Evolutionary conservation across 2,329 filamentous ascomycete species (phyloP).

Genomic region (Pseudocercospora macadamiae): DNA sequence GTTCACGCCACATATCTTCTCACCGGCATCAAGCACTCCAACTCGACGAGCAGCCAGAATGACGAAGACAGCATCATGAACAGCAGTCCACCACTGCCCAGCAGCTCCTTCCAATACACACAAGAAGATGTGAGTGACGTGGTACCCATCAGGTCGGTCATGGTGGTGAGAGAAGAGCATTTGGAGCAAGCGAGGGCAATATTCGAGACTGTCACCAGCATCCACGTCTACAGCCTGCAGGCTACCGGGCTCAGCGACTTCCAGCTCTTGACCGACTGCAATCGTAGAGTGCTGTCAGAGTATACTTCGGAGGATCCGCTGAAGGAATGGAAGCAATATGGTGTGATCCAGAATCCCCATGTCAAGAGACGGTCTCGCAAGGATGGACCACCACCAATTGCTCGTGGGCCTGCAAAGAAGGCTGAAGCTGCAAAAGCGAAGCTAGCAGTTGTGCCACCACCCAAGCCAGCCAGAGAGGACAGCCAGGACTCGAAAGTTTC

Average conservation of each 20-base stretch:
- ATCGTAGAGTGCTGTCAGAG: constrained; percentile 63
- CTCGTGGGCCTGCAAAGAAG: constrained; percentile 28
- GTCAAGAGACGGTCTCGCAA: constrained; percentile 58
- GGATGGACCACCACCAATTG: constrained; percentile 43
- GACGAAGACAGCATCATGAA: constrained; percentile 63
- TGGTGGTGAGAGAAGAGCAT: constrained; percentile 37
- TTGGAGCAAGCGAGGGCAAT: constrained; percentile 58
- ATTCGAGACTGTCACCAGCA: constrained; percentile 73
- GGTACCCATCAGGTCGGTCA: constrained; percentile 47
- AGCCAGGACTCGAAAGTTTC: constrained; percentile 26
- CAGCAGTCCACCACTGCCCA: constrained; percentile 68
- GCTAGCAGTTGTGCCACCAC: constrained; percentile 15
- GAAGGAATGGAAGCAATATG: constrained; percentile 64
- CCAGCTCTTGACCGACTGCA: constrained; percentile 70
- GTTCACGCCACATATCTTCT: constrained; percentile 94
- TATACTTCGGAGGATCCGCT: constrained; percentile 62
- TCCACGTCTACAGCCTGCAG: constrained; percentile 87
- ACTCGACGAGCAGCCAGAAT: constrained; percentile 41
- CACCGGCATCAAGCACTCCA: constrained; percentile 64
- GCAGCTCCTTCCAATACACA: constrained; percentile 59
- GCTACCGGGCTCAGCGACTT: constrained; percentile 68
- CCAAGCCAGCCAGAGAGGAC: constrained; percentile 18
- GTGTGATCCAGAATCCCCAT: constrained; percentile 73
- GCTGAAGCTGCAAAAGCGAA: constrained; percentile 24
- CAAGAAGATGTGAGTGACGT: constrained; percentile 52